phyloP scores from a whole-genome alignment of 1,284 basidiomycete genomes.

The Mrakiaceae sp. region DNA sequence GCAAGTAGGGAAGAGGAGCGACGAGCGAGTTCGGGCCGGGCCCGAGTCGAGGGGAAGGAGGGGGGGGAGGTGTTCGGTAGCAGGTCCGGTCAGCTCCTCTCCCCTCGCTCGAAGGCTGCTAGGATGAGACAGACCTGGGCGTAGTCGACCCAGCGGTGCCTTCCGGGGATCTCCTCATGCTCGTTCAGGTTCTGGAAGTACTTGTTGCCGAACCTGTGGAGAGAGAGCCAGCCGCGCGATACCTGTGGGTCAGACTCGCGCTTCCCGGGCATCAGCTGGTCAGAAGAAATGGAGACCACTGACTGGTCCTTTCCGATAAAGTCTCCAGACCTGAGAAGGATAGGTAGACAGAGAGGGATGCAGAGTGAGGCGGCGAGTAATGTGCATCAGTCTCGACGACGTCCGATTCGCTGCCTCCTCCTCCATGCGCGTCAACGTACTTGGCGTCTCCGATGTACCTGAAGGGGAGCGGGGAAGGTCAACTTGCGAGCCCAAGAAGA shows the following conservation, averaged over 20 bases:
- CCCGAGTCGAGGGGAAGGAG: background rate
- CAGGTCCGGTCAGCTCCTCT: background rate
- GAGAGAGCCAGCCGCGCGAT: background rate
- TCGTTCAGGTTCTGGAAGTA: constrained; percentile 76
- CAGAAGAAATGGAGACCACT: constrained; percentile 28
- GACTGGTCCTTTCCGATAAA: constrained; percentile 73
- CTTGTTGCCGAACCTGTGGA: constrained; percentile 26
- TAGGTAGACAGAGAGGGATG: no score
- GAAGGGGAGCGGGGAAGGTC: constrained; percentile 34
- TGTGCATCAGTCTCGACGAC: no score
- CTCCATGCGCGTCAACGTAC: no score
- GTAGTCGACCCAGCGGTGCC: constrained; percentile 88
- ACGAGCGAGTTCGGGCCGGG: no score
- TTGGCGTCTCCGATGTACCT: constrained; percentile 87
- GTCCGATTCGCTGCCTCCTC: no score
- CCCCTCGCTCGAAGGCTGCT: background rate
- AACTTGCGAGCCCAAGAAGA: background rate
- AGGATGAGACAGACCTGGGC: background rate
- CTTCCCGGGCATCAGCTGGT: no score
- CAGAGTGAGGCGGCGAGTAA: no score
- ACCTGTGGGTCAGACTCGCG: no score
- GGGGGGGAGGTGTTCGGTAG: background rate
- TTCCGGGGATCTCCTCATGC: constrained; percentile 75
- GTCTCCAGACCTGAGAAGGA: constrained; percentile 42
- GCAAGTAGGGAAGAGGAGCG: no score